Conservation (phyloP, 371 early-diverging fungal species). For the Mortierella sp. region DNA sequence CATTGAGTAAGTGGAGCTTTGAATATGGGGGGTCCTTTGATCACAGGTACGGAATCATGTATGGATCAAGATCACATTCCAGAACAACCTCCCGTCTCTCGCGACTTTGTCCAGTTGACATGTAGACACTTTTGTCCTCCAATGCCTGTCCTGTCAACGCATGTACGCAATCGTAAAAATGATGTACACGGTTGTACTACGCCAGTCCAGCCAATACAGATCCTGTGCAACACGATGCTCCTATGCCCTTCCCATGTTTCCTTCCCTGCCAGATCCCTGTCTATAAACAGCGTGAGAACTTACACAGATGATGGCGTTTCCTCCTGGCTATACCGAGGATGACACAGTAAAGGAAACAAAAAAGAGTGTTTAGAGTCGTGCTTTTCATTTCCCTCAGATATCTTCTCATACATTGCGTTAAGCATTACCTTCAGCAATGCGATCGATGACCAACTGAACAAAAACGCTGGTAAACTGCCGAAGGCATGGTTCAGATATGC, state of each 20-base stretch:
- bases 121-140: no score
- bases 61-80: no score
- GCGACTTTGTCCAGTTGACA: no score
- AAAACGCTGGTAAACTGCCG: constrained; percentile 82
- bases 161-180: no score
- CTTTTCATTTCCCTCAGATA: no score
- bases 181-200: no score
- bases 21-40: background rate
- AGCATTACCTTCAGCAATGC: constrained; percentile 70
- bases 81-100: no score
- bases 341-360: background rate
- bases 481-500: constrained; percentile 84
- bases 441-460: constrained; percentile 84
- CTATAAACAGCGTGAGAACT: background rate
- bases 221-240: no score
- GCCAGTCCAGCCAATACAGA: no score
- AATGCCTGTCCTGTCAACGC: no score
- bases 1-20: background rate
- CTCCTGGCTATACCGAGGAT: constrained; percentile 65
- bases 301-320: constrained; percentile 80
- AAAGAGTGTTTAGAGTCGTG: no score
- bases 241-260: background rate
- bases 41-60: background rate
- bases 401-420: no score
- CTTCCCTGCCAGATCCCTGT: background rate